Evolutionary conservation across 805 yeast genomes (phyloP), one percentile per base, ranked within the genome.

Genomic region (Komagataella pastoris): DNA sequence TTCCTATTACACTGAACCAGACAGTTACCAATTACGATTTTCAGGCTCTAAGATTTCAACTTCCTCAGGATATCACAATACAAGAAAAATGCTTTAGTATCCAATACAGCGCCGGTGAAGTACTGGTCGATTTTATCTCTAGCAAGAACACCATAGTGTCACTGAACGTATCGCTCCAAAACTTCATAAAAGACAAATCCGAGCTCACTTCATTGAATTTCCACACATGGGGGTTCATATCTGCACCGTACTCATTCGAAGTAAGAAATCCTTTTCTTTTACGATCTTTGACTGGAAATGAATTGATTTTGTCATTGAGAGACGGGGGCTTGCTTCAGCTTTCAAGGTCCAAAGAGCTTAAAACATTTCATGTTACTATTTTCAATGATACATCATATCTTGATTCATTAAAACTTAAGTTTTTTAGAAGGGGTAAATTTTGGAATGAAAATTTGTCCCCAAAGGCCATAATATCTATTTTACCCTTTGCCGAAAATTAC

Each of bases 251-350:
- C 62, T 74, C 79, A 6, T 80, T 83, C 56, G 78, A 76, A 36
- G 61, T 77, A 5, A 71, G 85, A 58, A 64, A 66, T 21, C 88
- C 91, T 1, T 76, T 77, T 47, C 64, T 73, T 18, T 58, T 85
- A 54, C 68, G 72, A 49, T 63, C 83, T 1, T 64, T 81, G 14
- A 72, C 77, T 36, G 55, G 66, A 0, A 58, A 61, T 2, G 71
- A 74, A 47, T 60, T 80, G 7, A 61, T 88, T 3, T 79, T 84
- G 0, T 72, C 88, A 3, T 69, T 89, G 49, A 72, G 74, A 47
- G 95, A 90, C 65, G 97, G 97, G 23, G 88, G 90, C 1, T 62
- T 89, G 46, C 65, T 88, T 49, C 81, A 80, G 47, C 68, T 85
- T 53, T 57, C 59, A 43, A 68, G 80, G 56, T 47, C 49, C 1